Conservation (phyloP, 257 asterid species). For the Solanum corneliomulleri region DNA sequence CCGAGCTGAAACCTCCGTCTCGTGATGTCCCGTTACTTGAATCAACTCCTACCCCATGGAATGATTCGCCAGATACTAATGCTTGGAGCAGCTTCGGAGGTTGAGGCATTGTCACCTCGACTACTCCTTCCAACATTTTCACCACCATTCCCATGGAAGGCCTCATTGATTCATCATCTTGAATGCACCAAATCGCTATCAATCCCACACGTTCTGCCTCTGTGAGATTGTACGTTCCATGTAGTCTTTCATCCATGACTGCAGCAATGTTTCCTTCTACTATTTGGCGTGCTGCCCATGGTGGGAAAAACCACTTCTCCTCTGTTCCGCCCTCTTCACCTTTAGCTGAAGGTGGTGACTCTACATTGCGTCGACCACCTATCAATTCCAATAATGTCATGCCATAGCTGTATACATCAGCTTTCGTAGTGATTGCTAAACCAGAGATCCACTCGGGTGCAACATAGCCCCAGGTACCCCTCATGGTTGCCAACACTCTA, state of each 20-base stretch:
- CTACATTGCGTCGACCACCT: constrained; percentile 63
- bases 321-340: constrained; percentile 31
- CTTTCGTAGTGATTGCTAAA: constrained; percentile 69
- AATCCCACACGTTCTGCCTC: constrained; percentile 52
- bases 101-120: constrained; percentile 49
- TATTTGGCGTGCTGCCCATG: constrained; percentile 56
- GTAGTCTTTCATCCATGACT: constrained; percentile 51
- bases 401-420: constrained; percentile 77
- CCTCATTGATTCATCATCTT: constrained; percentile 58
- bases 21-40: constrained; percentile 20
- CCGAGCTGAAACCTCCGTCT: constrained; percentile 16
- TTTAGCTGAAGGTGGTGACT: constrained; percentile 43
- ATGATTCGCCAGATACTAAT: constrained; percentile 73
- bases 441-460: constrained; percentile 93
- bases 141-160: constrained; percentile 85
- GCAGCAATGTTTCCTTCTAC: constrained; percentile 42
- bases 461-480: constrained; percentile 84
- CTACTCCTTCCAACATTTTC: constrained; percentile 84
- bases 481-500: constrained; percentile 59
- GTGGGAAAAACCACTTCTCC: constrained; percentile 68
- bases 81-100: constrained; percentile 82
- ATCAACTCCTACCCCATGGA: constrained; percentile 36
- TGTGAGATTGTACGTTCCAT: constrained; percentile 15
- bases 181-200: constrained; percentile 74
- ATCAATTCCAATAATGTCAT: constrained; percentile 64